Evolutionary conservation across 2,329 filamentous ascomycete genomes (phyloP).

Genomic region (Dothiorella sarmentorum): DNA sequence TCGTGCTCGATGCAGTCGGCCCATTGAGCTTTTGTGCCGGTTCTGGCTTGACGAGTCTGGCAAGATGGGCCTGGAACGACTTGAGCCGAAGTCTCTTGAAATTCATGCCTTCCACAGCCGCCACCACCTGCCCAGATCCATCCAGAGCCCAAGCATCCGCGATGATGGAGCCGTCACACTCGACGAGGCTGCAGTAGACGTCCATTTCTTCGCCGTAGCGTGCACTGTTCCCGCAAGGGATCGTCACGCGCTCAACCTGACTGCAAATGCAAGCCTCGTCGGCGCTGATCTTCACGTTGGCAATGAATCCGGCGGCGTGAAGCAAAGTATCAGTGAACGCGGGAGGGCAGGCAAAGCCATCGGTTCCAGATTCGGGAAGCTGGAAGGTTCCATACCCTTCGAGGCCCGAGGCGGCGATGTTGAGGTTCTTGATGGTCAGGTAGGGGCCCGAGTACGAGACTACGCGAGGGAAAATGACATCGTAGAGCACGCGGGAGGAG

Average conservation of each 20-base stretch:
- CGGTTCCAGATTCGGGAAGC: background rate
- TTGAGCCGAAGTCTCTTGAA: slow-evolving; percentile 32
- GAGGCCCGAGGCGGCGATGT: slow-evolving; percentile 24
- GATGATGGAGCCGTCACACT: slow-evolving; percentile 24
- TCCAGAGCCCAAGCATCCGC: slow-evolving; percentile 29
- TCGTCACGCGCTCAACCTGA: slow-evolving; percentile 21
- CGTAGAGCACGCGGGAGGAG: slow-evolving; percentile 27
- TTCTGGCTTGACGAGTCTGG: background rate
- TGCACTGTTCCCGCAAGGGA: slow-evolving; percentile 1
- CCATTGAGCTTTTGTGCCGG: background rate
- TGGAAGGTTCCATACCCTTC: slow-evolving; percentile 10
- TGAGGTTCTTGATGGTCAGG: slow-evolving; percentile 27
- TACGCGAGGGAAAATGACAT: slow-evolving; percentile 32
- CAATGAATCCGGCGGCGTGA: slow-evolving; percentile 33
- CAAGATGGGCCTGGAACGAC: slow-evolving; percentile 20
- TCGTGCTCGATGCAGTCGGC: background rate
- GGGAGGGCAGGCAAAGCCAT: slow-evolving; percentile 25
- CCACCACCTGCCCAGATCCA: slow-evolving; percentile 23
- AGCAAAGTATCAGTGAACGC: slow-evolving; percentile 32
- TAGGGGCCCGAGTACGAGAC: slow-evolving; percentile 28
- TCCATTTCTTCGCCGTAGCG: slow-evolving; percentile 22
- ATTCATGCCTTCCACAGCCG: slow-evolving; percentile 26
- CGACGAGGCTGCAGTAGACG: slow-evolving; percentile 29
- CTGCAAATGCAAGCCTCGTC: slow-evolving; percentile 31
- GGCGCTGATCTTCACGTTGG: slow-evolving; percentile 27